Base-by-base conservation (phyloP, 441 rosid genomes). In the Adansonia madagascariensis region DNA sequence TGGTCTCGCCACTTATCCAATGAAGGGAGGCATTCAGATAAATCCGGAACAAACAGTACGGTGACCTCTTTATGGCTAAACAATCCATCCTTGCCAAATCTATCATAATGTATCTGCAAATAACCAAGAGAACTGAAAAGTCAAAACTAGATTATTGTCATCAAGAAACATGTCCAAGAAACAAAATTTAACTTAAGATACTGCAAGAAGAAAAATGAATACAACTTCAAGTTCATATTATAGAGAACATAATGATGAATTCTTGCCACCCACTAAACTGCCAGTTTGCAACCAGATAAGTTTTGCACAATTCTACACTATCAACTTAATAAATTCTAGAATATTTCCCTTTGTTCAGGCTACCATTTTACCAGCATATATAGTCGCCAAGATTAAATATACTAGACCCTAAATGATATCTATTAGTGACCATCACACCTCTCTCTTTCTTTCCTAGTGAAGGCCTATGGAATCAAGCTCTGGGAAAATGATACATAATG, bases 81-180 rank as follows among this genome's bases (percentile, higher is more conserved):
- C 53, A 89, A 85, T 56, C 99, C 99, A 81, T 97, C 98, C 50
- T 86, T 75, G 61, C 94, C 93, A 84, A 88, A 86, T 88, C 98
- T 90, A 76, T 97, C 98, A 84, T 97, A 97, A 83, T 97, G 98
- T 84, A 97, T 92, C 99, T 97, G 91, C 79, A 82, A 77, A 80
- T 50, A 43, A 41, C 72, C 41, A 70, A 46, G 50, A 49, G 10
- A 57, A 70, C 43, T 49, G 44, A 65, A 74, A 50, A 41, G 59
- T 64, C 53, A 64, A 74, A 52, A 31, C 69, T 65, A 80, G 57
- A 74, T 55, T 67, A 71, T 15, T 39, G 39, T 27, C 44, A 52
- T 41, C 47, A 68, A 63, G 50, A 39, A 72, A 56, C 56, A 75
- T 46, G 56, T 9, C 14, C 17, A 55, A 24, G 14, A 20, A 59